Evolutionary conservation across 768 basidiomycete species (phyloP).

Genomic region (Russula abietina): DNA sequence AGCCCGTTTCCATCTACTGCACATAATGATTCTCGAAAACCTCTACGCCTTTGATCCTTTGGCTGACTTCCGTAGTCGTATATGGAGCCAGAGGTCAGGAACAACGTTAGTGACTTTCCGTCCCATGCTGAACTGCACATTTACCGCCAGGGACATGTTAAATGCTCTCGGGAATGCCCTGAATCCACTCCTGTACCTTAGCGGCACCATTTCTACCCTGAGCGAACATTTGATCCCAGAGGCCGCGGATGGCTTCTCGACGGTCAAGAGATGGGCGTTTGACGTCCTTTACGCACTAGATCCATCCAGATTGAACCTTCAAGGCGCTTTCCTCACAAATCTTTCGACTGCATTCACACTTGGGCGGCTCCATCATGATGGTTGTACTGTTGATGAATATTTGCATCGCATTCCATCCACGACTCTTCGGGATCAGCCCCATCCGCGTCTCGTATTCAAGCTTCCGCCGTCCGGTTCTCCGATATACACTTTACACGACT

Average conservation of each 20-base stretch:
- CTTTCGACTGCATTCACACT: slow-evolving; percentile 37
- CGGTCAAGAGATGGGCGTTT: slow-evolving; percentile 44
- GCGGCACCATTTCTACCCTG: slow-evolving; percentile 41
- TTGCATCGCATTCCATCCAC: slow-evolving; percentile 4
- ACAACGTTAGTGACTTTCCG: background rate
- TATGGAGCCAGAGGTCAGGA: slow-evolving; percentile 9
- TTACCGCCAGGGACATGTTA: slow-evolving; percentile 2
- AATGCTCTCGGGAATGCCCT: slow-evolving; percentile 41
- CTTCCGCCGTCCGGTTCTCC: background rate
- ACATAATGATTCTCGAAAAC: slow-evolving; percentile 43
- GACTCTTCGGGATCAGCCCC: background rate
- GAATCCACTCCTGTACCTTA: slow-evolving; percentile 40
- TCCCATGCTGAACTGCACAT: background rate
- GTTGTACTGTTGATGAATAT: background rate
- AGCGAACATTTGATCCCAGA: slow-evolving; percentile 37
- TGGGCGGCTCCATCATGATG: slow-evolving; percentile 13
- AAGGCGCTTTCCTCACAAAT: slow-evolving; percentile 36
- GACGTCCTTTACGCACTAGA: slow-evolving; percentile 35
- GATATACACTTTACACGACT: background rate
- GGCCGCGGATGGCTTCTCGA: slow-evolving; percentile 32
- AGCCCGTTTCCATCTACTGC: slow-evolving; percentile 42
- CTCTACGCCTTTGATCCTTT: slow-evolving; percentile 19
- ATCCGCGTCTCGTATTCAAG: background rate
- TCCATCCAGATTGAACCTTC: slow-evolving; percentile 21
- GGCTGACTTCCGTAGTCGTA: background rate